phyloP scores from a whole-genome alignment of 768 basidiomycete genomes.

The Clavulina sp. region DNA sequence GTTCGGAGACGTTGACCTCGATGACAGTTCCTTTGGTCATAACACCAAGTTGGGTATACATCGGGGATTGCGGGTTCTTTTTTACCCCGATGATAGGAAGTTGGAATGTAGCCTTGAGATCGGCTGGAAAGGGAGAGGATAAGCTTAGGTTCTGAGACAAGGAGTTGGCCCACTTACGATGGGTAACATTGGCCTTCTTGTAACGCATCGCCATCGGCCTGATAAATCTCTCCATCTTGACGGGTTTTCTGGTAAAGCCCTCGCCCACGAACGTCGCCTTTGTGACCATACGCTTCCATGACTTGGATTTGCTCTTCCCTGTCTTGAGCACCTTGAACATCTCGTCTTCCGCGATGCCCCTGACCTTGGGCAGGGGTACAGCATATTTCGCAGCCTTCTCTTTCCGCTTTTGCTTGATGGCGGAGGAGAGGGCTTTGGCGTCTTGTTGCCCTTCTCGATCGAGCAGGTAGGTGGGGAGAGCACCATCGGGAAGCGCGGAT shows the following conservation, averaged over 20 bases:
- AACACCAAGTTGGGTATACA: slow-evolving; percentile 92
- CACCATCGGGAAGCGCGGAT: slow-evolving; percentile 64
- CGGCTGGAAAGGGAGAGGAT: slow-evolving; percentile 35
- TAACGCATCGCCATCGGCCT: slow-evolving; percentile 94
- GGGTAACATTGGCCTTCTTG: slow-evolving; percentile 97
- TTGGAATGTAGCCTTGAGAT: slow-evolving; percentile 97
- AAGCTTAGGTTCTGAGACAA: slow-evolving; percentile 1
- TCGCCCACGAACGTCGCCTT: slow-evolving; percentile 99
- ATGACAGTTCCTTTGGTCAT: slow-evolving; percentile 97
- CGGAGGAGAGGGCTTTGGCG: slow-evolving; percentile 86
- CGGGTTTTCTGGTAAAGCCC: slow-evolving; percentile 93
- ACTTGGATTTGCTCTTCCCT: slow-evolving; percentile 87
- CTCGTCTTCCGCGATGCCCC: slow-evolving; percentile 98
- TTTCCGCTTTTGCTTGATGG: slow-evolving; percentile 96
- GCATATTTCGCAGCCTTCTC: slow-evolving; percentile 98
- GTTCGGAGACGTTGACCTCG: slow-evolving; percentile 96
- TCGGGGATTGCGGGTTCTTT: slow-evolving; percentile 98
- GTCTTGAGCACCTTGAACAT: slow-evolving; percentile 99
- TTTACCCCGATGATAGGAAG: slow-evolving; percentile 94
- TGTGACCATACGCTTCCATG: slow-evolving; percentile 99
- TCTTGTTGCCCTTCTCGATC: slow-evolving; percentile 98
- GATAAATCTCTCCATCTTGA: slow-evolving; percentile 97
- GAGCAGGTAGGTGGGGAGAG: slow-evolving; percentile 86
- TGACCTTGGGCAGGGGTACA: slow-evolving; percentile 89
- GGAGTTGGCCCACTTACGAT: slow-evolving; percentile 44